These are phyloP conservation scores for Aschersonia sp. DNA, from an alignment of 2,329 filamentous ascomycete genomes.

Conservation along the genomic window DNA sequence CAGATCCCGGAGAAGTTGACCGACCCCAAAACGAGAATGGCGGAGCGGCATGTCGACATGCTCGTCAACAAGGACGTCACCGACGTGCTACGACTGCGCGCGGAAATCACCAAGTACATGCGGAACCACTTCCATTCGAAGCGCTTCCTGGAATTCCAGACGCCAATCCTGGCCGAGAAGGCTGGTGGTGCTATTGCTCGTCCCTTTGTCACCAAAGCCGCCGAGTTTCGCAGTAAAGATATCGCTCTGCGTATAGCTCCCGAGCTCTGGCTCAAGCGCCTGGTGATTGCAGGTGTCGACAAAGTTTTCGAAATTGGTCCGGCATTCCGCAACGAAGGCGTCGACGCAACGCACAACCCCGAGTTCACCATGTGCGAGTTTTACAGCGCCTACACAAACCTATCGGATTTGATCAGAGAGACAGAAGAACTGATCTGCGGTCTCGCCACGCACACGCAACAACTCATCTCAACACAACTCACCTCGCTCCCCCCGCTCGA, in stretches of 20 bases:
- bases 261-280: conserved; percentile 85
- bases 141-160: conserved; percentile 77
- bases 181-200: conserved; percentile 81
- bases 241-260: conserved; percentile 80
- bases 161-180: conserved; percentile 68
- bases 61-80: conserved; percentile 56
- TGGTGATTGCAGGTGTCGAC: conserved; percentile 80
- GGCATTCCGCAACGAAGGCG: conserved; percentile 83
- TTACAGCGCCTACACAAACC: conserved; percentile 72
- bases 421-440: conserved; percentile 59
- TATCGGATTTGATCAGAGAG: conserved; percentile 58
- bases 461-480: conserved; percentile 29
- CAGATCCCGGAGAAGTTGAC: conserved; percentile 58
- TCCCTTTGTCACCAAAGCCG: conserved; percentile 69
- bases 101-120: conserved; percentile 59
- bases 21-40: conserved; percentile 57
- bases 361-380: conserved; percentile 98
- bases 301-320: conserved; percentile 87
- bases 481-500: conserved; percentile 32
- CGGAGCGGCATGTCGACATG: conserved; percentile 75
- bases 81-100: conserved; percentile 60
- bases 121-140: conserved; percentile 58
- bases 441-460: conserved; percentile 37
- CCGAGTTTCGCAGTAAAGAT: conserved; percentile 57
- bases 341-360: conserved; percentile 87